Percentiles rank a stretch among this genome's conserved stretches.
phyloP scores from a whole-genome alignment of 192 early-diverging fungal genomes.

The Coemansia sp. region DNA sequence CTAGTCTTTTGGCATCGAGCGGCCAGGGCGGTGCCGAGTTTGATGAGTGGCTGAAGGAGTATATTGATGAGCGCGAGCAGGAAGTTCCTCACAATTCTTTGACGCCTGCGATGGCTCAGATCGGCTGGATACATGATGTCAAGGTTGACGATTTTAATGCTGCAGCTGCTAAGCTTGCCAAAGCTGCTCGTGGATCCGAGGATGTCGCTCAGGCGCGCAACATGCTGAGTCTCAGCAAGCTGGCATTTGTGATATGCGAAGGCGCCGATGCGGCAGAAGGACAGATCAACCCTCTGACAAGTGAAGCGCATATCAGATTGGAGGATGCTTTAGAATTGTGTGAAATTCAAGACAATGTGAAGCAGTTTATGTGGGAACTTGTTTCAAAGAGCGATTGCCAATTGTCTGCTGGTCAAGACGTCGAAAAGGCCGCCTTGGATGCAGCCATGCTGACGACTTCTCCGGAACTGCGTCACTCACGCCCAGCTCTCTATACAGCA shows the following conservation, averaged over 20 bases:
- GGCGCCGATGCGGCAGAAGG: neutral
- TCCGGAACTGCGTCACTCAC: slow-evolving; percentile 21
- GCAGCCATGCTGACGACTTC: slow-evolving; percentile 37
- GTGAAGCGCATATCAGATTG: slow-evolving; percentile 19
- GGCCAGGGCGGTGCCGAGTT: slow-evolving; percentile 8
- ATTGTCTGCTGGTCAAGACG: slow-evolving; percentile 10
- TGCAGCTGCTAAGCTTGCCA: slow-evolving; percentile 26
- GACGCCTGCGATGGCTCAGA: slow-evolving; percentile 8
- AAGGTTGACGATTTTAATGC: slow-evolving; percentile 28
- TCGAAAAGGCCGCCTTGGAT: slow-evolving; percentile 21
- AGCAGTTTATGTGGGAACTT: slow-evolving; percentile 4
- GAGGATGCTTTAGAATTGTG: slow-evolving; percentile 42
- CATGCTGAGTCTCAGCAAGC: slow-evolving; percentile 43
- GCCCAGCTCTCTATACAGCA: slow-evolving; percentile 30
- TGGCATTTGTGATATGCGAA: slow-evolving; percentile 22
- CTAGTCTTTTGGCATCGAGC: slow-evolving; percentile 21
- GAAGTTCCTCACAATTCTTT: slow-evolving; percentile 3
- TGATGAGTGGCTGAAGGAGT: slow-evolving; percentile 26
- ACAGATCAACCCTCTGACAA: slow-evolving; percentile 1
- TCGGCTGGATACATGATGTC: slow-evolving; percentile 45
- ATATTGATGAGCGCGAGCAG: slow-evolving; percentile 12
- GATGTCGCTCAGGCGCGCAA: slow-evolving; percentile 25
- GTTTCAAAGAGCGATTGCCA: slow-evolving; percentile 8
- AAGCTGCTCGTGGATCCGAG: slow-evolving; percentile 25
- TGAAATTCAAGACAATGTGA: slow-evolving; percentile 23